Conservation (phyloP, 768 basidiomycete species). For the Arthromyces matolae region DNA sequence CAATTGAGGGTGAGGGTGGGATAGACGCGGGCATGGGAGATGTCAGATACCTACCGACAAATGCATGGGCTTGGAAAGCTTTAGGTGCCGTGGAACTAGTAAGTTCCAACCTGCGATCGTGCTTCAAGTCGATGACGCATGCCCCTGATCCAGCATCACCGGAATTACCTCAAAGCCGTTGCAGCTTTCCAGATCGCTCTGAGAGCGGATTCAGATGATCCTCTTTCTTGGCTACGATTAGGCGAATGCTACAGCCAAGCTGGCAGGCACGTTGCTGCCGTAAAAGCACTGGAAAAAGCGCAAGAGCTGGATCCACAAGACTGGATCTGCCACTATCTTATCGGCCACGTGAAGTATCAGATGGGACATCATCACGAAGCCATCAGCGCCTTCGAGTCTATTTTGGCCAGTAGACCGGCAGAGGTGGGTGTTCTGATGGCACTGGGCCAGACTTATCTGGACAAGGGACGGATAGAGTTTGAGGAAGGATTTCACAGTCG, state of each 20-base stretch:
- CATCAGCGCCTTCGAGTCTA: constrained; percentile 55
- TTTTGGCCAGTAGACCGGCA: constrained; percentile 51
- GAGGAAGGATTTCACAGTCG: constrained; percentile 69
- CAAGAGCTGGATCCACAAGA: constrained; percentile 68
- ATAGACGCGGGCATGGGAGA: constrained; percentile 51
- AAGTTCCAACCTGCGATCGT: constrained; percentile 24
- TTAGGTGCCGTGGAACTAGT: constrained; percentile 89
- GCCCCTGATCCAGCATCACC: constrained; percentile 53
- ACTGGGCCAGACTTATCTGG: constrained; percentile 68
- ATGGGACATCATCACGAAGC: constrained; percentile 76
- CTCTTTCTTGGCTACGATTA: constrained; percentile 82
- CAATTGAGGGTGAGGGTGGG: constrained; percentile 92
- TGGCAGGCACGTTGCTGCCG: constrained; percentile 82
- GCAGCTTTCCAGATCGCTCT: constrained; percentile 85
- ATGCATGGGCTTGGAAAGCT: constrained; percentile 98
- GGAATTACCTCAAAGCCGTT: constrained; percentile 71
- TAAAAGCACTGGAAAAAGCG: constrained; percentile 81
- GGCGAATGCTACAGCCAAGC: constrained; percentile 90
- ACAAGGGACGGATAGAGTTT: constrained; percentile 63
- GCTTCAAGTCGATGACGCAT: constrained; percentile 1
- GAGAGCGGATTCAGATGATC: constrained; percentile 73
- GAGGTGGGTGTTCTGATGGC: constrained; percentile 74
- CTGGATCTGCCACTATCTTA: constrained; percentile 82
- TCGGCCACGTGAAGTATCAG: constrained; percentile 80
- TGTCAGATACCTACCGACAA: constrained; percentile 65